Evolutionary conservation across 805 yeast genomes (phyloP), one percentile per base, ranked within the genome.

Genomic region (Starmerella sp.): DNA sequence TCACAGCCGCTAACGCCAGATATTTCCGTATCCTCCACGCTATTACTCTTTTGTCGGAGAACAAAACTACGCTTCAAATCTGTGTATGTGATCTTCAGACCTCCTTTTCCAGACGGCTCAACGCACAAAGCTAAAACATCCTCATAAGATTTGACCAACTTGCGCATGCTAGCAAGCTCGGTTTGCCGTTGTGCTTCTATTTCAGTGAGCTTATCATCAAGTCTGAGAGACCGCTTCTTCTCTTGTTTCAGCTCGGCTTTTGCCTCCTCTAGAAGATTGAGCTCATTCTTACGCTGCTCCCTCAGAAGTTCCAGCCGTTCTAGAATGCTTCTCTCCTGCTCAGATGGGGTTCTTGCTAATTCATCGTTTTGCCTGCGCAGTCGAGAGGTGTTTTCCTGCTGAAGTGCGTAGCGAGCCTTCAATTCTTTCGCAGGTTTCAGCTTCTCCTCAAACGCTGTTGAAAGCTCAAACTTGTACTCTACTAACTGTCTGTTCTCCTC

Each of bases 1-100:
- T 46, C 49, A 34, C 49, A 46, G n/a, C 49, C 49, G 15, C 49
- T 46, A 7, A 46, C 30, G n/a, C 49, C 49, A 17, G 15, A 13
- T 4, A 46, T 34, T 32, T 46, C 49, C 8, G 35, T 8, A 8
- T 32, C 15, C 6, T 17, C 31, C 5, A 4, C 5, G 10, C 15
- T 31, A 10, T 14, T 15, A 14, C 17, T 17, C 5, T 32, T 46
- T 1, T 13, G 39, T n/a, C 38, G 13, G 8, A 46, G 31, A 6
- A 46, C 31, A 28, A 47, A 48, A 38, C 54, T 52, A 7, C 43
- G 44, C 10, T 35, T n/a, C 17, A 47, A 13, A 37, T 52, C 54
- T 3, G 28, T n/a, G 31, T 44, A 52, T 4, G 32, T 45, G 5
- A 52, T 29, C 10, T 29, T 35, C 11, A 46, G 11, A 13, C 49